These are phyloP conservation scores for Fusarium pilosicola DNA, from an alignment of 2,329 filamentous ascomycete species.

Conservation along the genomic window DNA sequence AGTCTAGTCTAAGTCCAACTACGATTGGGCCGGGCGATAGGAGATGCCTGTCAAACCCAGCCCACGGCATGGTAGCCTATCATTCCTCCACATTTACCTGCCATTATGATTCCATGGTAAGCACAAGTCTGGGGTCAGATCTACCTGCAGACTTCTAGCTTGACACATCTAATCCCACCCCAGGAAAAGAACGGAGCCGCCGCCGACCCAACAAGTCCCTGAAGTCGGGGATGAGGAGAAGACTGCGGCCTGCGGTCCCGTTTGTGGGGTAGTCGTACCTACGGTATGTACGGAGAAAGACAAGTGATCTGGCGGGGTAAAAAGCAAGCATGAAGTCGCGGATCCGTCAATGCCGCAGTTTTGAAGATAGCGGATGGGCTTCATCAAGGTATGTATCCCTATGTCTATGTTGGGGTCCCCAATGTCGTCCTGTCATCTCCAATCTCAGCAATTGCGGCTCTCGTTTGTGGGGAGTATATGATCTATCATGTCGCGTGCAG, in stretches of 20 bases:
- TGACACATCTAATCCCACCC: slow-evolving; percentile 24
- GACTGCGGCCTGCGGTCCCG: slow-evolving; percentile 35
- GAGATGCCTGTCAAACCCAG: slow-evolving; percentile 11
- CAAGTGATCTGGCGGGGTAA: slow-evolving; percentile 34
- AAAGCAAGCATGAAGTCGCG: slow-evolving; percentile 31
- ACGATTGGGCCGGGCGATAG: slow-evolving; percentile 2
- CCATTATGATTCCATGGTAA: neutral
- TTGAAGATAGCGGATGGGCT: slow-evolving; percentile 5
- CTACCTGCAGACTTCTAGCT: slow-evolving; percentile 20
- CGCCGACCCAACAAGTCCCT: slow-evolving; percentile 25
- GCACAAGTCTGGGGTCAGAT: slow-evolving; percentile 34
- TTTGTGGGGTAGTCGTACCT: slow-evolving; percentile 34
- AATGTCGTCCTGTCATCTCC: slow-evolving; percentile 5
- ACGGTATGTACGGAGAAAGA: slow-evolving; percentile 16
- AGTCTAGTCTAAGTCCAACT: neutral
- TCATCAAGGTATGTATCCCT: slow-evolving; percentile 4
- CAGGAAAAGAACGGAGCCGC: slow-evolving; percentile 22
- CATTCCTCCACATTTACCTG: slow-evolving; percentile 9
- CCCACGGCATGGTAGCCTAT: neutral
- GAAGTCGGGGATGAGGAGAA: slow-evolving; percentile 32
- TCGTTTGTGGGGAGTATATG: slow-evolving; percentile 26
- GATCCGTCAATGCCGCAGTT: slow-evolving; percentile 25
- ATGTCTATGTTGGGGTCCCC: neutral
- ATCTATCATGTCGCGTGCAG: slow-evolving; percentile 21
- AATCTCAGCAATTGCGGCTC: slow-evolving; percentile 40